phyloP scores from a whole-genome alignment of 306 rosid genomes.

The Vigna radiata region DNA sequence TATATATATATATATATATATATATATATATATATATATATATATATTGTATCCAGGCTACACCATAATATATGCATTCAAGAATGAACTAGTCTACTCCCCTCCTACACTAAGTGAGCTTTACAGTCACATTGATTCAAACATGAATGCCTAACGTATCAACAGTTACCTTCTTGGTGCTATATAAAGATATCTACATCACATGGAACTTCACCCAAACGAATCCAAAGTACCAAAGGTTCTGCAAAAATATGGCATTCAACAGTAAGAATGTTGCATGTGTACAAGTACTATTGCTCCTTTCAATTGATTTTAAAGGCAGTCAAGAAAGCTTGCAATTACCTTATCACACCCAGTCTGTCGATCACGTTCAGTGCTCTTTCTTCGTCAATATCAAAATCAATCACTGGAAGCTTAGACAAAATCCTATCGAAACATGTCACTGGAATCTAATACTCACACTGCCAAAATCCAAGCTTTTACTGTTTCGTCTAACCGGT shows the following conservation, averaged over 20 bases:
- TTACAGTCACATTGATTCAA: slow-evolving; percentile 23
- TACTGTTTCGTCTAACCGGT: too few species aligned
- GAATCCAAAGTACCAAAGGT: slow-evolving; percentile 27
- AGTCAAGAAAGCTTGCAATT: slow-evolving; percentile 4
- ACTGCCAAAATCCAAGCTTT: too few species aligned
- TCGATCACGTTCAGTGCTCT: slow-evolving; percentile 69
- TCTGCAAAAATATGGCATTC: slow-evolving; percentile 36
- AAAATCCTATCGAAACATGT: slow-evolving; percentile 52
- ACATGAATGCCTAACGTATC: slow-evolving; percentile 6
- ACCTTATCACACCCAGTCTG: slow-evolving; percentile 57
- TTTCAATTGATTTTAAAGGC: slow-evolving; percentile 28
- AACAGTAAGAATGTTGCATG: slow-evolving; percentile 16
- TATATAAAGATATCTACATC: slow-evolving; percentile 25
- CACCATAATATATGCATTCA: slow-evolving; percentile 37
- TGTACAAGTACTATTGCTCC: neutral
- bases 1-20: too few species aligned
- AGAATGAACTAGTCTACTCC: slow-evolving; percentile 17
- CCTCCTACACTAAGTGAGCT: slow-evolving; percentile 14
- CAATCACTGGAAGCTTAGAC: slow-evolving; percentile 61
- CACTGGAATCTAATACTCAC: too few species aligned
- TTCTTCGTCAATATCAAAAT: slow-evolving; percentile 61
- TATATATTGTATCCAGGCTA: neutral
- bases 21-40: too few species aligned
- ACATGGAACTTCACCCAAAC: slow-evolving; percentile 14
- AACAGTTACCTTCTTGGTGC: slow-evolving; percentile 16